These are phyloP conservation scores for Phaeoacremonium minimum DNA, from an alignment of 2,329 filamentous ascomycete genomes.

Conservation along the genomic window DNA sequence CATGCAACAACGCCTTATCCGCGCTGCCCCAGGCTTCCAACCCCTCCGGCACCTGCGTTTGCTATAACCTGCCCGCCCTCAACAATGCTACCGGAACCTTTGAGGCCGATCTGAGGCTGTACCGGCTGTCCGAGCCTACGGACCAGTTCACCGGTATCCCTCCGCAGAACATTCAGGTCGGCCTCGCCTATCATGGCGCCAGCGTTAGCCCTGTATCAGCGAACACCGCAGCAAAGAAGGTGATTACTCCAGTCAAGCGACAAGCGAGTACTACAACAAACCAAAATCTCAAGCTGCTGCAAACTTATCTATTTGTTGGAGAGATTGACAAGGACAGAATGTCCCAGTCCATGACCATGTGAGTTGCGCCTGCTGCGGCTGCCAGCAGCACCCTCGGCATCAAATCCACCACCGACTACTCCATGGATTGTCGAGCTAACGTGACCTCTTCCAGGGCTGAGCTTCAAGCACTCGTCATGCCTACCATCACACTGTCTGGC, in stretches of 20 bases:
- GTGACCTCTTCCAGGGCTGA: conserved; percentile 35
- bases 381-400: too few relatives aligned
- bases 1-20: conserved; percentile 55
- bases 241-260: conserved; percentile 14
- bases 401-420: too few relatives aligned
- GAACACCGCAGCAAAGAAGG: conserved; percentile 13
- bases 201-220: conserved; percentile 39
- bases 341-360: conserved; percentile 55
- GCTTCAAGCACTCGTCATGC: conserved; percentile 62
- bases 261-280: conserved; percentile 9
- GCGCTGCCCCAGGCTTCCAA: conserved; percentile 58
- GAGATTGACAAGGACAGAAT: conserved; percentile 58
- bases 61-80: conserved; percentile 75
- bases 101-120: conserved; percentile 72
- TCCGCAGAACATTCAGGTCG: conserved; percentile 48
- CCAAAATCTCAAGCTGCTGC: conserved; percentile 39
- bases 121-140: conserved; percentile 58
- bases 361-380: conserved; percentile 28
- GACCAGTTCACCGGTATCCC: conserved; percentile 49
- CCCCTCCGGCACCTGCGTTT: conserved; percentile 72
- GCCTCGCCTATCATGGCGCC: conserved; percentile 50
- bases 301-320: conserved; percentile 65
- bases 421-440: too few relatives aligned
- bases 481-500: conserved; percentile 63
- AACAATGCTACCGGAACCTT: conserved; percentile 67